Evolutionary conservation across 2,329 filamentous ascomycete genomes (phyloP), one percentile per base, ranked within the genome.

Genomic region (Teratosphaeria epicoccoides): DNA sequence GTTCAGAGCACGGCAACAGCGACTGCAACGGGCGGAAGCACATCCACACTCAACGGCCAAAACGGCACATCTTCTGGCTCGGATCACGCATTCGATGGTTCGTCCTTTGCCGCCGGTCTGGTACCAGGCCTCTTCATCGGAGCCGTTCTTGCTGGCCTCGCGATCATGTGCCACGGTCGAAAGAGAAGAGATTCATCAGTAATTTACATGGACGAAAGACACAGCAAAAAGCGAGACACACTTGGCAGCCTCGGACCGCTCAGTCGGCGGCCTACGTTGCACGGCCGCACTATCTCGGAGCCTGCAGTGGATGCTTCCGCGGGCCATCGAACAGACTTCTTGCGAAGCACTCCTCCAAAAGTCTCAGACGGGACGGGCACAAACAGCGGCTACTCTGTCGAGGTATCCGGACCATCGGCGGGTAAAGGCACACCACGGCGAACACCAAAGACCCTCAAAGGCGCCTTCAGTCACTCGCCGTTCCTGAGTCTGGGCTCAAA

Each of bases 31-130:
- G 43, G 47, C 14, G 23, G 51, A 23, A 43, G 43, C 14, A 24
- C 45, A 9, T 11, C 45, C 12, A 33, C 40, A 4, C 26, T 22
- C 22, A 20, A 20, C 23, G 24, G 23, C 10, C 17, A 24, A 26
- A 48, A 20, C 4, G 20, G 25, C 25, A 20, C 28, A 10, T 23
- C 25, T 17, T 25, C 53, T 20, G n/a, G 26, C 24, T 52, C 48
- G 10, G 17, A 47, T 22, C 37, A 46, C 2, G 22, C 37, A 10
- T 68, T 68, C 51, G 66, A 61, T 10, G 63, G 60, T 12, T 57
- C 50, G 6, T 64, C 64, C n/a, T 66, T 68, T 47, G 64, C 62
- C 7, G 65, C 63, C 6, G 66, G 66, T 33, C 64, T 69, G 47
- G 45, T 68, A 7, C 65, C 66, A 17, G 66, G 66, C 12, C 62